Conservation (phyloP, 75 land plant genomes). For the Pinus taeda region DNA sequence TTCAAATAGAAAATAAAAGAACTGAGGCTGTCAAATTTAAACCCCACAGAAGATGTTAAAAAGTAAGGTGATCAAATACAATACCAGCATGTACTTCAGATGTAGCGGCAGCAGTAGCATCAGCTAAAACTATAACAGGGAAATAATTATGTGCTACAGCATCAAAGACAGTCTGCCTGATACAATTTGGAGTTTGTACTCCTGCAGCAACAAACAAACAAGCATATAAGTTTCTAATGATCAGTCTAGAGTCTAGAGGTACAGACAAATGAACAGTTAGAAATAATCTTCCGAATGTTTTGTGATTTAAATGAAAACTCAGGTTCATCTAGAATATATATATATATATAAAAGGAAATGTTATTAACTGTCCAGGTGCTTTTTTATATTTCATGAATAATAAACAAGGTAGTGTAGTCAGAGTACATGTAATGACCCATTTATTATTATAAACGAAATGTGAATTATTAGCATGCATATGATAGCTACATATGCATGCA, state of each 20-base stretch:
- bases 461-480: too few relatives aligned
- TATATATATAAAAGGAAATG: too few relatives aligned
- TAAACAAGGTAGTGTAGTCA: too few relatives aligned
- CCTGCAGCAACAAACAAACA: conserved; percentile 33
- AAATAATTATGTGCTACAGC: conserved; percentile 71
- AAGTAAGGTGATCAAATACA: conserved; percentile 1
- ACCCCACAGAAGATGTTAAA: background rate
- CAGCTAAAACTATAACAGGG: conserved; percentile 56
- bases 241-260: background rate
- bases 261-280: background rate
- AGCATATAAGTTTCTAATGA: background rate
- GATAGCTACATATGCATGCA: too few relatives aligned
- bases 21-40: background rate
- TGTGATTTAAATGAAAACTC: too few relatives aligned
- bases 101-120: conserved; percentile 83
- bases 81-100: conserved; percentile 67
- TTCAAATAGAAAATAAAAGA: background rate
- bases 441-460: too few relatives aligned
- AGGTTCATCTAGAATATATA: too few relatives aligned
- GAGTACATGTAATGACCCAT: too few relatives aligned
- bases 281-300: too few relatives aligned
- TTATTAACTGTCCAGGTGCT: too few relatives aligned
- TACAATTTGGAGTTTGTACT: conserved; percentile 91
- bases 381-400: too few relatives aligned
- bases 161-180: conserved; percentile 85